Conservation (phyloP, 1,139 yeast species). For the Zygoascus meyerae region DNA sequence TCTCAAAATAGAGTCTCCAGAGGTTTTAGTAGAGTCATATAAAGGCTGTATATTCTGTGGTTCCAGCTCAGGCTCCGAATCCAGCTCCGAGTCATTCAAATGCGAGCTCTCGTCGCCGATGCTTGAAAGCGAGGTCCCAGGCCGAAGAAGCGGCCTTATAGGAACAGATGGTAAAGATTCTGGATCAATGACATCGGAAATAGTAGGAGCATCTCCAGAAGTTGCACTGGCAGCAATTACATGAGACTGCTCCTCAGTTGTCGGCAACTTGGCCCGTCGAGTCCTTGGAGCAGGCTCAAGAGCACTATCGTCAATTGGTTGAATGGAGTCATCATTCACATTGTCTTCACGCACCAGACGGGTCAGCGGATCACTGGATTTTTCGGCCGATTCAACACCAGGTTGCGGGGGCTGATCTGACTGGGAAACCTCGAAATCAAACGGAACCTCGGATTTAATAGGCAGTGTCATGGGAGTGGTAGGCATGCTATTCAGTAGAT, state of each 20-base stretch:
- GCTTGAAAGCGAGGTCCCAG: background rate
- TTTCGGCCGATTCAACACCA: too few species aligned
- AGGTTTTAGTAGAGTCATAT: too few species aligned
- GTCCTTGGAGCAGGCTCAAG: conserved; percentile 1
- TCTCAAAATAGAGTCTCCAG: too few species aligned
- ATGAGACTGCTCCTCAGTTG: background rate
- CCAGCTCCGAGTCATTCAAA: too few species aligned
- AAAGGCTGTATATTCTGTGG: too few species aligned
- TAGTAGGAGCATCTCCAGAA: background rate
- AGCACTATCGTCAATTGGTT: background rate
- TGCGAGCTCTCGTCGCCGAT: too few species aligned
- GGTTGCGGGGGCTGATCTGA: too few species aligned
- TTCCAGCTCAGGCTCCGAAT: too few species aligned
- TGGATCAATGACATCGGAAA: background rate
- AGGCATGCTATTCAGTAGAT: too few species aligned
- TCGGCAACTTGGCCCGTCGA: background rate
- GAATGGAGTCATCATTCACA: background rate
- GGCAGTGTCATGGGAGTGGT: too few species aligned
- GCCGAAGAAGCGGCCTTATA: background rate
- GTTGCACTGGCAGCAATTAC: background rate
- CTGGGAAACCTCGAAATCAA: conserved; percentile 1
- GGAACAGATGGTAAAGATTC: background rate
- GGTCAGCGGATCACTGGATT: too few species aligned
- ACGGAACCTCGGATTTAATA: background rate
- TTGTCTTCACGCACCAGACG: background rate